Evolutionary conservation across 257 asterid genomes (phyloP).

Genomic region (Fraxinus anomala): DNA sequence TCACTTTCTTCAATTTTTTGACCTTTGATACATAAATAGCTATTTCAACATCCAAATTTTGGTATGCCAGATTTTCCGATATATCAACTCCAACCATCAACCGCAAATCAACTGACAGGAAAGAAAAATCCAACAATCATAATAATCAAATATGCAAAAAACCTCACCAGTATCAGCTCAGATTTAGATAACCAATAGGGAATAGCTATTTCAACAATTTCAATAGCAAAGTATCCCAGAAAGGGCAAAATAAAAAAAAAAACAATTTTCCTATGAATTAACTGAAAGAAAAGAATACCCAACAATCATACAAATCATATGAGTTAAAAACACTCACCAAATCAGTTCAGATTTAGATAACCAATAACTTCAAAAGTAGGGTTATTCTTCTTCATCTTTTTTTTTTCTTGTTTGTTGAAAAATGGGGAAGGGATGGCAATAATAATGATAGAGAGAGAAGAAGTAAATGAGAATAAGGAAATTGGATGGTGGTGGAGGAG

Average conservation of each 20-base stretch:
- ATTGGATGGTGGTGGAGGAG: slow-evolving; percentile 22
- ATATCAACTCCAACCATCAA: slow-evolving; percentile 28
- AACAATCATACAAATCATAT: slow-evolving; percentile 32
- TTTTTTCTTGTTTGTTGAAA: slow-evolving; percentile 28
- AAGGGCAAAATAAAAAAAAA: background rate
- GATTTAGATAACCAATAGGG: slow-evolving; percentile 25
- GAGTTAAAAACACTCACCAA: slow-evolving; percentile 37
- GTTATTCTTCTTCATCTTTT: background rate
- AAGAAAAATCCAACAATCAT: slow-evolving; percentile 30
- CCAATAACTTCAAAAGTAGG: slow-evolving; percentile 4
- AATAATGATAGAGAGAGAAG: slow-evolving; percentile 37
- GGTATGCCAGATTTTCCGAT: slow-evolving; percentile 1
- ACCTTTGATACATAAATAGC: slow-evolving; percentile 13
- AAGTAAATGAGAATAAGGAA: slow-evolving; percentile 45
- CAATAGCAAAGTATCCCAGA: background rate
- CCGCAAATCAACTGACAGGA: slow-evolving; percentile 20
- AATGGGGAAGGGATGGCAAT: slow-evolving; percentile 34
- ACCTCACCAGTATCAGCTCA: slow-evolving; percentile 42
- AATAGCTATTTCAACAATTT: slow-evolving; percentile 8
- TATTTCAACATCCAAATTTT: background rate
- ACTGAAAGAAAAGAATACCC: slow-evolving; percentile 26
- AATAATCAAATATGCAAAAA: slow-evolving; percentile 21
- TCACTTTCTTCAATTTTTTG: slow-evolving; percentile 10
- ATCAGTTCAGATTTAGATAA: slow-evolving; percentile 34
- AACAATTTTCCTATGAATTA: slow-evolving; percentile 21